Percentiles rank a stretch among this genome's conserved stretches.
phyloP scores from a whole-genome alignment of 2,329 filamentous ascomycete genomes.

The Furcasterigmium sp. region DNA sequence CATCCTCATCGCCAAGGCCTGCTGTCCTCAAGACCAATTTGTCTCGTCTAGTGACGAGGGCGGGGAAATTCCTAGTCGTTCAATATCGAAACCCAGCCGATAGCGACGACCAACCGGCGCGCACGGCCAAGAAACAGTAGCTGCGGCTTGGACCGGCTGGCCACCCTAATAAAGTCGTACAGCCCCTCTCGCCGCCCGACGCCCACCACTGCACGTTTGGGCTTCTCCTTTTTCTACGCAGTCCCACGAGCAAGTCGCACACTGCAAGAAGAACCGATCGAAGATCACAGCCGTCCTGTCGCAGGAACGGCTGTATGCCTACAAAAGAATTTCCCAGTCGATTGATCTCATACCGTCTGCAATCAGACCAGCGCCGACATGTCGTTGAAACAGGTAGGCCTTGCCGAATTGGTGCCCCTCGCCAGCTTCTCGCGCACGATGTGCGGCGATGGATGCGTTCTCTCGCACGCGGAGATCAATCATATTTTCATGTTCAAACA shows the following conservation, averaged over 20 bases:
- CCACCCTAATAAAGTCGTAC: constrained; percentile 12
- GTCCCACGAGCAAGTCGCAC: background rate
- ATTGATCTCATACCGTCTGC: background rate
- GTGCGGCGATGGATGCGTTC: too few relatives aligned
- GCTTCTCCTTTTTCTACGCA: background rate
- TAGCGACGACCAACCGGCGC: constrained; percentile 8
- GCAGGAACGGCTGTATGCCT: constrained; percentile 4
- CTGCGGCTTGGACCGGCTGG: constrained; percentile 5
- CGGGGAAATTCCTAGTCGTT: constrained; percentile 14
- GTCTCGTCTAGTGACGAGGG: constrained; percentile 4
- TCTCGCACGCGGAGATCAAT: too few relatives aligned
- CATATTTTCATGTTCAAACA: too few relatives aligned
- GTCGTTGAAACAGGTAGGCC: constrained; percentile 56
- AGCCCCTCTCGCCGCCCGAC: constrained; percentile 12
- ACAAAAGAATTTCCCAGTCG: background rate
- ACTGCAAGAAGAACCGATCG: background rate
- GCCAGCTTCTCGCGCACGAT: background rate
- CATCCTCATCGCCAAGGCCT: background rate
- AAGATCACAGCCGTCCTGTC: background rate
- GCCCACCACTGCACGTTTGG: background rate
- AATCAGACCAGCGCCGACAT: constrained; percentile 25
- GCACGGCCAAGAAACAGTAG: constrained; percentile 8
- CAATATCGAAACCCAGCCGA: too few relatives aligned
- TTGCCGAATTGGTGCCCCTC: too few relatives aligned
- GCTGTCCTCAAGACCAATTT: background rate